Conservation (phyloP, 2,329 filamentous ascomycete genomes). For the Ophiostoma sp. region DNA sequence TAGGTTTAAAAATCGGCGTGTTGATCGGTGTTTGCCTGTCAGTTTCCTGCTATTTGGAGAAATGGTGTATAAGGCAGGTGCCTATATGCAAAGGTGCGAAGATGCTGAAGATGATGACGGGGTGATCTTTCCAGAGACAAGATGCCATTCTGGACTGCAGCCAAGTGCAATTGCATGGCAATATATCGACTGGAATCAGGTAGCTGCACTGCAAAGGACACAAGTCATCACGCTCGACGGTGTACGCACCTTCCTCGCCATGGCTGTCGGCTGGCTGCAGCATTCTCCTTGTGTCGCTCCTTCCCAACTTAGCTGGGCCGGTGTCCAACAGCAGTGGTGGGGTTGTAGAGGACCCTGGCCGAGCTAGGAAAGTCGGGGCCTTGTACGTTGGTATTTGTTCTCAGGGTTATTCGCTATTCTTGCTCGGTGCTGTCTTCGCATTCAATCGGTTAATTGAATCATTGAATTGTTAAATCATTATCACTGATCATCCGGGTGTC, state of each 20-base stretch:
- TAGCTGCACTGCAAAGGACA: not conserved
- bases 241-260: not conserved
- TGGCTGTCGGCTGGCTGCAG: not conserved
- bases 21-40: not conserved
- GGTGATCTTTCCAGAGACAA: too few relatives aligned
- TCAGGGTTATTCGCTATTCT: not conserved
- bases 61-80: not conserved
- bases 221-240: not conserved
- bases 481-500: too few relatives aligned
- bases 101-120: not conserved
- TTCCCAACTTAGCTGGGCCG: slow-evolving; percentile 10
- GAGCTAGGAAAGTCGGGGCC: slow-evolving; percentile 17
- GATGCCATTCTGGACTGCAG: too few relatives aligned
- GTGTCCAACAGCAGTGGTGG: slow-evolving; percentile 11
- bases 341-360: slow-evolving; percentile 18
- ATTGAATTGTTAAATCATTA: too few relatives aligned
- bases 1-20: not conserved
- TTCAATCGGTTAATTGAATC: not conserved
- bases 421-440: not conserved
- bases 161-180: too few relatives aligned
- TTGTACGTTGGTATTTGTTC: not conserved
- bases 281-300: slow-evolving; percentile 10
- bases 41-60: not conserved
- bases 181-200: too few relatives aligned
- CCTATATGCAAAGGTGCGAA: not conserved